Evolutionary conservation across 2,329 filamentous ascomycete genomes (phyloP).

Genomic region (Aureobasidium sp.): DNA sequence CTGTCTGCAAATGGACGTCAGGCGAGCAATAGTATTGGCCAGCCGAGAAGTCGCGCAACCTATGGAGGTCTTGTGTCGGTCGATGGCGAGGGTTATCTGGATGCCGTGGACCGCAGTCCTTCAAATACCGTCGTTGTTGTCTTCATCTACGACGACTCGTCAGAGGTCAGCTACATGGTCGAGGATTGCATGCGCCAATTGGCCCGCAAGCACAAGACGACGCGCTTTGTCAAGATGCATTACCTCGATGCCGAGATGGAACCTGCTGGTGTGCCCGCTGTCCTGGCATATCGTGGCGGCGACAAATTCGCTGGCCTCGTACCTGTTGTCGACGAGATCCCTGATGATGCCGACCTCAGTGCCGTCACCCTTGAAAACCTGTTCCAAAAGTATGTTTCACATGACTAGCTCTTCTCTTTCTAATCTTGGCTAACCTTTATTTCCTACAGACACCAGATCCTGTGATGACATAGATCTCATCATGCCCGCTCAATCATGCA

Average conservation of each 20-base stretch:
- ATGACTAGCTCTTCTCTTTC: background rate
- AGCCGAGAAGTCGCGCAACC: slow-evolving; percentile 38
- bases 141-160: slow-evolving; percentile 88
- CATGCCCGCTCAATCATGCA: background rate
- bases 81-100: slow-evolving; percentile 87
- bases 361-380: slow-evolving; percentile 51
- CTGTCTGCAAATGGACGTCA: slow-evolving; percentile 34
- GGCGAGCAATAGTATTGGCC: slow-evolving; percentile 6
- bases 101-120: slow-evolving; percentile 85
- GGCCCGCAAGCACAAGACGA: slow-evolving; percentile 61
- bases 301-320: slow-evolving; percentile 88
- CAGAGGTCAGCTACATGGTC: slow-evolving; percentile 68
- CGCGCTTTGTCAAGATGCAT: slow-evolving; percentile 86
- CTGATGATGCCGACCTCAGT: slow-evolving; percentile 48
- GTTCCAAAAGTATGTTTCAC: slow-evolving; percentile 45
- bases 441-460: slow-evolving; percentile 16
- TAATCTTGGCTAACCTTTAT: background rate
- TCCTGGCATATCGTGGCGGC: slow-evolving; percentile 82
- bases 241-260: slow-evolving; percentile 93
- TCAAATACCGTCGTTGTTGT: slow-evolving; percentile 81
- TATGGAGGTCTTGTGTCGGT: slow-evolving; percentile 78
- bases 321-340: slow-evolving; percentile 79
- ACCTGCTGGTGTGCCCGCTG: slow-evolving; percentile 74
- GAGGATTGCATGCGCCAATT: slow-evolving; percentile 71
- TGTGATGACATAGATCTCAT: background rate